A percentile compares a stretch with the other conserved stretches of the same genome.
phyloP scores from a whole-genome alignment of 1,139 yeast genomes.

The Pichia kudriavzevii region DNA sequence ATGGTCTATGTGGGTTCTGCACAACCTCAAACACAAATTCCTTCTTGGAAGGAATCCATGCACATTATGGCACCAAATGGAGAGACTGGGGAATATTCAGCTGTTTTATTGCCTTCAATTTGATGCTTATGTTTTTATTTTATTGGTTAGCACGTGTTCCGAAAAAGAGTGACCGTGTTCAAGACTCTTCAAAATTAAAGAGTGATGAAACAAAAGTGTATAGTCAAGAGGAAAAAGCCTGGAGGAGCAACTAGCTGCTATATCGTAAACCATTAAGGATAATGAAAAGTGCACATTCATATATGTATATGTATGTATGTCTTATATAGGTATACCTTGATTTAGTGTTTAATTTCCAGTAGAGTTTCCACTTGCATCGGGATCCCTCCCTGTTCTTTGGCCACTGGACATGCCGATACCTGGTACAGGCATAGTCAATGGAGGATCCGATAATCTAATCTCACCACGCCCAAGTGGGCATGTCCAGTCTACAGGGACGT shows the following conservation, averaged over 20 bases:
- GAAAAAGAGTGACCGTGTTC: constrained; percentile 22
- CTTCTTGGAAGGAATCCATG: constrained; percentile 27
- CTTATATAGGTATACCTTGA: no score
- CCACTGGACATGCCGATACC: constrained; percentile 24
- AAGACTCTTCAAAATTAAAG: constrained; percentile 22
- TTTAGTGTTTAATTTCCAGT: no score
- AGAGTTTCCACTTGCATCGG: no score
- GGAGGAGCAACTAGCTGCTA: no score
- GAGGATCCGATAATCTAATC: constrained; percentile 21
- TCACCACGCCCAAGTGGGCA: constrained; percentile 19
- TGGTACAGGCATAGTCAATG: constrained; percentile 23
- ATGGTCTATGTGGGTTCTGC: constrained; percentile 40
- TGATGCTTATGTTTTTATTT: constrained; percentile 30
- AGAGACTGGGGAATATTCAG: constrained; percentile 52
- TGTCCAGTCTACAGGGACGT: constrained; percentile 27
- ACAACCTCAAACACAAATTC: constrained; percentile 32
- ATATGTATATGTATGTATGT: no score
- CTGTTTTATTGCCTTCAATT: constrained; percentile 40
- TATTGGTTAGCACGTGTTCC: constrained; percentile 34
- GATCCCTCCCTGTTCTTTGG: constrained; percentile 20
- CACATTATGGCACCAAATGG: constrained; percentile 41
- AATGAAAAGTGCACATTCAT: no score
- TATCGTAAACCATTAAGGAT: no score
- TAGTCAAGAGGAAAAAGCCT: no score
- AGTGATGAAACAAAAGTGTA: constrained; percentile 21